phyloP scores from a whole-genome alignment of 1,139 yeast genomes.

The Pichia sp. region DNA sequence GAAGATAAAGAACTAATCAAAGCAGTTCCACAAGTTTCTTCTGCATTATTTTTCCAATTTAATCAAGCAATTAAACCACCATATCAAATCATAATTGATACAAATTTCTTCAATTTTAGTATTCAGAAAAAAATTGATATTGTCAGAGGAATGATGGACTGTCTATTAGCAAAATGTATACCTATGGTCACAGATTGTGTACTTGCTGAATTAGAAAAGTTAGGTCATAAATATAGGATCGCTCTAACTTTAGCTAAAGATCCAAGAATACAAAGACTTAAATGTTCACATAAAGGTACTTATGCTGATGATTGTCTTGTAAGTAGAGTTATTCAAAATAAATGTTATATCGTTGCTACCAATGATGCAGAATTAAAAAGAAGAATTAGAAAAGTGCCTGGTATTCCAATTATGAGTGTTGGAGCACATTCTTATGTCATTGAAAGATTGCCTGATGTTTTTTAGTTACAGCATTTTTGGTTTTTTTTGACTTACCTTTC shows the following conservation, averaged over 20 bases:
- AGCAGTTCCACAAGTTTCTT: conserved; percentile 89
- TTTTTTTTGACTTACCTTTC: too few relatives aligned
- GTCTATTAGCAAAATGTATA: conserved; percentile 88
- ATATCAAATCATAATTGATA: conserved; percentile 89
- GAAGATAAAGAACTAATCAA: conserved; percentile 79
- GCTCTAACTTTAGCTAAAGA: conserved; percentile 91
- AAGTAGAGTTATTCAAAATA: conserved; percentile 87
- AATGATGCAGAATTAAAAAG: conserved; percentile 97
- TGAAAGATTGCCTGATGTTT: conserved; percentile 92
- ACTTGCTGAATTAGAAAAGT: conserved; percentile 92
- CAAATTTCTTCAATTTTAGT: conserved; percentile 92
- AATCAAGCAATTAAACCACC: conserved; percentile 95
- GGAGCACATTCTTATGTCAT: conserved; percentile 90
- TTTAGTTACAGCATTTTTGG: too few relatives aligned
- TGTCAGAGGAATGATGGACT: conserved; percentile 94
- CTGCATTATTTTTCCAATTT: conserved; percentile 91
- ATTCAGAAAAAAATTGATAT: conserved; percentile 92
- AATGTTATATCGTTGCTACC: conserved; percentile 94
- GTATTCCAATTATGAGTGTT: conserved; percentile 94
- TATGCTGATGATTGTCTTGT: conserved; percentile 98
- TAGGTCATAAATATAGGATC: conserved; percentile 90
- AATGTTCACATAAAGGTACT: conserved; percentile 90
- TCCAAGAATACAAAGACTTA: conserved; percentile 80
- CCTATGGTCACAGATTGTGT: conserved; percentile 97
- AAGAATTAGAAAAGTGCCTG: conserved; percentile 91